Conservation (phyloP, 2,329 filamentous ascomycete genomes). For the Trichophyton simii region DNA sequence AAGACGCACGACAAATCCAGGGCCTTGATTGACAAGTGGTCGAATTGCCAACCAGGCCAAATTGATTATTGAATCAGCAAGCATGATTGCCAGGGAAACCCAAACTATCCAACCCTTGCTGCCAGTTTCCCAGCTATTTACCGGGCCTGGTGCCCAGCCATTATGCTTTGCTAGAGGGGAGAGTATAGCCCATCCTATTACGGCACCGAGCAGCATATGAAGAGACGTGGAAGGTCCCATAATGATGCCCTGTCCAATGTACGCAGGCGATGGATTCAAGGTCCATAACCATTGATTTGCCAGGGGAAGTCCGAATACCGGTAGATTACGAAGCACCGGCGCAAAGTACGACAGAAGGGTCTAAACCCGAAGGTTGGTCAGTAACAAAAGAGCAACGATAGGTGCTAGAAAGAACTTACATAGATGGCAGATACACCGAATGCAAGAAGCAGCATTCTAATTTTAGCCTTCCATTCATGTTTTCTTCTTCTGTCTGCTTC, state of each 20-base stretch:
- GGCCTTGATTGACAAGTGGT: conserved; percentile 44
- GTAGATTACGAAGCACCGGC: conserved; percentile 71
- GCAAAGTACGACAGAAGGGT: conserved; percentile 85
- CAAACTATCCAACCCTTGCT: conserved; percentile 99
- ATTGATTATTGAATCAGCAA: conserved; percentile 82
- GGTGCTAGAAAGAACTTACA: conserved; percentile 22
- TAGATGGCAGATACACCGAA: conserved; percentile 48
- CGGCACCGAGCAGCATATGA: conserved; percentile 84
- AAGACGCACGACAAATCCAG: conserved; percentile 22
- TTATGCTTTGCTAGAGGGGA: conserved; percentile 75
- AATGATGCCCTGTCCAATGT: conserved; percentile 93
- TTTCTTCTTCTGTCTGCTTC: conserved; percentile 15
- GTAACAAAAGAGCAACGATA: not conserved
- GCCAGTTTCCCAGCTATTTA: conserved; percentile 78
- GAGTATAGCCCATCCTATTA: conserved; percentile 80
- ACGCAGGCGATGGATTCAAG: conserved; percentile 90
- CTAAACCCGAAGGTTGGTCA: conserved; percentile 29
- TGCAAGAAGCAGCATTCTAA: conserved; percentile 46
- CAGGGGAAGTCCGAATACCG: conserved; percentile 64
- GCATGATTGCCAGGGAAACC: conserved; percentile 92
- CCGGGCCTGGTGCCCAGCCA: conserved; percentile 80
- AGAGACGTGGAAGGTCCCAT: conserved; percentile 94
- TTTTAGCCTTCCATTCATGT: conserved; percentile 50
- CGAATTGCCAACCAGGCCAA: conserved; percentile 63
- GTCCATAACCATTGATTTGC: conserved; percentile 86